Evolutionary conservation across 345 rosid genomes (phyloP).

Genomic region (Anacardium occidentale): DNA sequence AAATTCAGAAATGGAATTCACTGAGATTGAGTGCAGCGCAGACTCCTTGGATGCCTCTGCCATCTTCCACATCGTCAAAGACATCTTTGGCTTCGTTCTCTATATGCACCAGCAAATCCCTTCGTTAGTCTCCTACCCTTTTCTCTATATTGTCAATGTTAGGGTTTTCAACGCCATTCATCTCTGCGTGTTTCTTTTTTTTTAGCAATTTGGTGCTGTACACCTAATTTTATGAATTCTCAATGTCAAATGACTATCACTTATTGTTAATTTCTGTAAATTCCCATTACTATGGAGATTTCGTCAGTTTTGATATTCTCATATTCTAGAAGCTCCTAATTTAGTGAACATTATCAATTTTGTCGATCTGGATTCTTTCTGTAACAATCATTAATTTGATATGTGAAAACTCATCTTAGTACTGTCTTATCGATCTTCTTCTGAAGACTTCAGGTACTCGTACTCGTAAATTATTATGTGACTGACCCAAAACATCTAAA

Average conservation of each 20-base stretch:
- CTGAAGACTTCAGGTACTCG: too few species aligned
- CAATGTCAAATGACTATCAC: not conserved
- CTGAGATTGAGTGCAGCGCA: slow-evolving; percentile 45
- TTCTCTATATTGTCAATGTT: not conserved
- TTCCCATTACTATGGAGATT: not conserved
- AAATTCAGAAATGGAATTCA: slow-evolving; percentile 34
- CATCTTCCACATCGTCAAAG: slow-evolving; percentile 63
- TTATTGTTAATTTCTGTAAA: not conserved
- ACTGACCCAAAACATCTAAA: not conserved
- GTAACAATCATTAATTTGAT: not conserved
- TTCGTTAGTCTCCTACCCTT: slow-evolving; percentile 42
- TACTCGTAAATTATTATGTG: too few species aligned
- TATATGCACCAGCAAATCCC: slow-evolving; percentile 98
- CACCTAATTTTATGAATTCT: not conserved
- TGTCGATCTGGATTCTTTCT: not conserved
- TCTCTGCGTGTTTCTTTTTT: not conserved
- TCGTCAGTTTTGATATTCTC: not conserved
- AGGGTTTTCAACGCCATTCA: not conserved
- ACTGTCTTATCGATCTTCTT: too few species aligned
- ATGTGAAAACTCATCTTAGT: too few species aligned
- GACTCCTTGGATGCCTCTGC: slow-evolving; percentile 47
- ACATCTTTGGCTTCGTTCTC: slow-evolving; percentile 68
- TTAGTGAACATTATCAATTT: not conserved
- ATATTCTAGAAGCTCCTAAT: not conserved
- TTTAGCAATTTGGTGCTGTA: not conserved